A percentile compares a stretch with the other conserved stretches of the same genome.
phyloP scores from a whole-genome alignment of 352 stramenopile species.

The Phytophthora idaei region DNA sequence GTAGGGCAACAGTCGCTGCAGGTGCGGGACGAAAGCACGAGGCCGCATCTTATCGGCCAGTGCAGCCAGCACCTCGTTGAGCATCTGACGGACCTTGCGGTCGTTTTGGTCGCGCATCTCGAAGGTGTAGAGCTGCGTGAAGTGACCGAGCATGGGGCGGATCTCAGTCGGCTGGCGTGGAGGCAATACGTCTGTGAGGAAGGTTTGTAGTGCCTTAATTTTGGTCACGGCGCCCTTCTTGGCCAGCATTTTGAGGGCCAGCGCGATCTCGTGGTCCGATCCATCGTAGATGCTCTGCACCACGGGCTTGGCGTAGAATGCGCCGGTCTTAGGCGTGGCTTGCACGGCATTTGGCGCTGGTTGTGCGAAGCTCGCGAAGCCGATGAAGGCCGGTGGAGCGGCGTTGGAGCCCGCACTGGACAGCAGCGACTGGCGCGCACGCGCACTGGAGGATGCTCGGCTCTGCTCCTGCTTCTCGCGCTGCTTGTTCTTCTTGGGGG shows the following conservation, averaged over 20 bases:
- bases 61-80: slow-evolving; percentile 73
- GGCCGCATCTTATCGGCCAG: slow-evolving; percentile 68
- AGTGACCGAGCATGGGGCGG: slow-evolving; percentile 76
- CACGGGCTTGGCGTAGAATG: slow-evolving; percentile 19
- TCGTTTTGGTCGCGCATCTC: slow-evolving; percentile 88
- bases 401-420: slow-evolving; percentile 30
- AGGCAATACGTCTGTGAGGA: slow-evolving; percentile 67
- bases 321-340: slow-evolving; percentile 17
- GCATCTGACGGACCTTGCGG: slow-evolving; percentile 74
- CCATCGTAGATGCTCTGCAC: slow-evolving; percentile 78
- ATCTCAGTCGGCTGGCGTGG: slow-evolving; percentile 61
- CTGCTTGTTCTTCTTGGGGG: slow-evolving; percentile 88
- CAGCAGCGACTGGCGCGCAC: slow-evolving; percentile 70
- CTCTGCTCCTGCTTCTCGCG: slow-evolving; percentile 87
- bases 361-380: slow-evolving; percentile 73
- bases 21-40: slow-evolving; percentile 70
- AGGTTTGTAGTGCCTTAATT: slow-evolving; percentile 74
- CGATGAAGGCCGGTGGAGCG: slow-evolving; percentile 58
- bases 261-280: slow-evolving; percentile 72
- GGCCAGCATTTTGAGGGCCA: slow-evolving; percentile 85
- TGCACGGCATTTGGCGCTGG: slow-evolving; percentile 21
- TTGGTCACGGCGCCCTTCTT: slow-evolving; percentile 87
- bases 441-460: slow-evolving; percentile 78
- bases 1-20: slow-evolving; percentile 75
- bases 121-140: slow-evolving; percentile 77